Conservation (phyloP, 495 filamentous ascomycete genomes). For the Tuber brumale region DNA sequence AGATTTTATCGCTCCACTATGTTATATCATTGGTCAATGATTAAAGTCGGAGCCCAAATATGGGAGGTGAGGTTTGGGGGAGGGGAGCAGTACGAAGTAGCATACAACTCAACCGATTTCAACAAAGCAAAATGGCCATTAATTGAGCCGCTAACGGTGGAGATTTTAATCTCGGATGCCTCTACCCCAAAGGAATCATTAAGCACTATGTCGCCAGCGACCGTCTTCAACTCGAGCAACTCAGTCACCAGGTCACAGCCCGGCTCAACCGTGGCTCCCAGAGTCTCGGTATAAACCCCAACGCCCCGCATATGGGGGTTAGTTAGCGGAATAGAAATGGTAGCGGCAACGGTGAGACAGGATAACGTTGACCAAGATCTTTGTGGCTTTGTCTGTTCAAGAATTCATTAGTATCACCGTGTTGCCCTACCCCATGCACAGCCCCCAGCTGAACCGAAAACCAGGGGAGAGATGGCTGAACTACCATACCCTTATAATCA, state of each 20-base stretch:
- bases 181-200: constrained; percentile 16
- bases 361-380: not conserved
- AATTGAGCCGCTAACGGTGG: constrained; percentile 12
- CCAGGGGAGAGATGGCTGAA: not conserved
- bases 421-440: not conserved
- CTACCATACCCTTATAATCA: not conserved
- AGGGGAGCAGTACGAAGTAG: constrained; percentile 12
- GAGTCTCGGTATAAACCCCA: not conserved
- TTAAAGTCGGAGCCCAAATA: not conserved
- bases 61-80: not conserved
- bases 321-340: constrained; percentile 19
- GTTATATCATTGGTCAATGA: constrained; percentile 6
- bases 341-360: constrained; percentile 2
- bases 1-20: constrained; percentile 18
- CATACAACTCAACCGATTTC: constrained; percentile 12
- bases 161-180: not conserved
- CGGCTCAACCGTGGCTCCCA: constrained; percentile 15
- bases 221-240: not conserved
- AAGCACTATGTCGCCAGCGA: constrained; percentile 7
- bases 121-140: constrained; percentile 21
- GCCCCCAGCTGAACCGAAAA: not conserved
- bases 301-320: constrained; percentile 6
- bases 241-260: constrained; percentile 9
- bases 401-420: not conserved
- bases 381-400: not conserved